Evolutionary conservation across 768 basidiomycete species (phyloP), one percentile per base, ranked within the genome.

Genomic region (Podaxis mareebaensis): DNA sequence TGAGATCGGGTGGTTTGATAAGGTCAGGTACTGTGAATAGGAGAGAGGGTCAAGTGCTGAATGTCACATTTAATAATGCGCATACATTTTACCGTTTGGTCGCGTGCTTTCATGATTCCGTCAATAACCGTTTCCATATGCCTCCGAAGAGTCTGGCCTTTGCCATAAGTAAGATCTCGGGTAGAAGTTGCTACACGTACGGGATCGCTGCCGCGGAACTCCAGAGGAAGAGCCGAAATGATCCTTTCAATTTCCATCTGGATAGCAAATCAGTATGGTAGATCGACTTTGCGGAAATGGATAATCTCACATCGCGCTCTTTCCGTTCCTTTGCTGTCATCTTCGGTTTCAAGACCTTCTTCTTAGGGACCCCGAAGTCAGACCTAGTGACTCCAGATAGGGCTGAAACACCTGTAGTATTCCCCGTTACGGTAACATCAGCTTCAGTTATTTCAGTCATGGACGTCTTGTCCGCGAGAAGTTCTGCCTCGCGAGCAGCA

Each of bases 131-230:
- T 81, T 75, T 96, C 94, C 79, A 94, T 89, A 61, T 90, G 85
- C 46, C 87, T 81, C 28, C 93, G 86, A 44, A 95, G 78, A 59
- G 81, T 84, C 90, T 95, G 66, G 8, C 53, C 39, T 42, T 6
- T 40, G 30, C 49, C 40, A 61, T 54, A 57, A 65, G 42, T 13
- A 28, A n/a, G 24, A 65, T 26, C 30, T 24, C 8, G 20, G 1
- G 38, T 10, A 3, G 24, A 26, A 51, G 42, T 39, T 49, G 20
- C 40, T 22, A 49, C 55, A 79, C 90, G 60, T 70, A 93, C 93
- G 2, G 91, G 89, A 75, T 96, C 93, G 67, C 81, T 90, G 8
- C 95, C 95, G 24, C 95, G 84, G 72, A 95, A 98, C 74, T 96
- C 95, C 12, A 98, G 80, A 0, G 95, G 95, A 40, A 96, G 78